These are phyloP conservation scores for Pseudogymnoascus sp. DNA, from an alignment of 2,329 filamentous ascomycete species.

Conservation along the genomic window DNA sequence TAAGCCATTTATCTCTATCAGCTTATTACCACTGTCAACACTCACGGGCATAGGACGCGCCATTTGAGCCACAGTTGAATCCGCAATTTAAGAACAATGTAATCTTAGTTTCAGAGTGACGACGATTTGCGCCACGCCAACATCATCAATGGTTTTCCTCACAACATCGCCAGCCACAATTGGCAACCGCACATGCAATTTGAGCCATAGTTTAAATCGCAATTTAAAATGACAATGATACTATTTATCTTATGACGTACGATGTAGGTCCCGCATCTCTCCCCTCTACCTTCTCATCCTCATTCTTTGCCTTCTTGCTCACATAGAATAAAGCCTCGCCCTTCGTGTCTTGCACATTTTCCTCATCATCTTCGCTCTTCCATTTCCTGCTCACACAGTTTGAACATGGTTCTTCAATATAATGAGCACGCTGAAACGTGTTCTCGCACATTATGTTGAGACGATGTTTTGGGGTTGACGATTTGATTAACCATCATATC, in stretches of 20 bases:
- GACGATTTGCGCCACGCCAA: neutral
- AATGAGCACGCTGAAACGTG: no score
- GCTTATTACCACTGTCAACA: neutral
- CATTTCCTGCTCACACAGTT: neutral
- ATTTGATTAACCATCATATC: no score
- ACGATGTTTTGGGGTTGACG: no score
- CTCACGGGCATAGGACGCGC: neutral
- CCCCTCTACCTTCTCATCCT: neutral
- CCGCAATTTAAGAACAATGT: neutral
- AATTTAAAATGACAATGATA: neutral
- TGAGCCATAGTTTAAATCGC: no score
- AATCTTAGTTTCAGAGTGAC: neutral
- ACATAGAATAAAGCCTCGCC: neutral
- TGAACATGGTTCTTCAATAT: no score
- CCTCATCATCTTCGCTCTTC: neutral
- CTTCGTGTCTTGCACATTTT: neutral
- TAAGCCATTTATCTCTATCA: no score
- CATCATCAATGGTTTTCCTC: neutral
- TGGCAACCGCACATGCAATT: no score
- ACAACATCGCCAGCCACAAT: no score
- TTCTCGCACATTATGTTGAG: no score
- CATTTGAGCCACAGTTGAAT: neutral
- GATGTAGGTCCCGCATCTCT: neutral
- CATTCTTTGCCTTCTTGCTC: neutral
- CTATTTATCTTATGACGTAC: neutral